Percentiles rank a stretch among this genome's conserved stretches.
Conservation (phyloP, 257 asterid species). For the Fraxinus anomala region DNA sequence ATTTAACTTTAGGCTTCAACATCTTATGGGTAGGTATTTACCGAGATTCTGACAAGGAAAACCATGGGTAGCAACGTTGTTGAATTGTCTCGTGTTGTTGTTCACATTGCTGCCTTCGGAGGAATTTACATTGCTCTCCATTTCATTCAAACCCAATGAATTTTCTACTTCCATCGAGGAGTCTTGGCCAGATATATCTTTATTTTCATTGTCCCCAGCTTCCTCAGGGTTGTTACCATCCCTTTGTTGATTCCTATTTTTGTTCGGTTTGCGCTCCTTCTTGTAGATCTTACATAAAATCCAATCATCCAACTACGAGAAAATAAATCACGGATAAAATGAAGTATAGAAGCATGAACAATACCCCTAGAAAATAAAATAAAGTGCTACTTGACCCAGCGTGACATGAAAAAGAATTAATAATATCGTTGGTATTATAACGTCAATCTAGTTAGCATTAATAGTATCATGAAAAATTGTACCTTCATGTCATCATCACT, state of each 20-base stretch:
- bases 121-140: not conserved
- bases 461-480: too few species aligned
- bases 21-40: not conserved
- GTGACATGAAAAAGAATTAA: too few species aligned
- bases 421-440: too few species aligned
- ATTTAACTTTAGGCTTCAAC: too few species aligned
- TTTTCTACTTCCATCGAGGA: not conserved
- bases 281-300: not conserved
- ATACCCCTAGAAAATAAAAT: too few species aligned
- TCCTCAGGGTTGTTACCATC: not conserved
- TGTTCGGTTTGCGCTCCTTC: not conserved
- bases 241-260: not conserved
- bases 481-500: not conserved
- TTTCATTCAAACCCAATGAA: not conserved
- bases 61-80: not conserved
- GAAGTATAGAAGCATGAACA: not conserved
- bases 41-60: not conserved
- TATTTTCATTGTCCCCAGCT: not conserved
- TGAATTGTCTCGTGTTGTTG: not conserved
- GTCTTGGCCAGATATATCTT: not conserved
- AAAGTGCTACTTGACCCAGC: too few species aligned
- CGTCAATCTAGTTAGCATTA: too few species aligned
- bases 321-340: not conserved
- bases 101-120: not conserved
- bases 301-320: not conserved